A percentile compares a stretch with the other conserved stretches of the same genome.
Evolutionary conservation across 768 basidiomycete genomes (phyloP).

Genomic region (Xerocomellus amylosporus): DNA sequence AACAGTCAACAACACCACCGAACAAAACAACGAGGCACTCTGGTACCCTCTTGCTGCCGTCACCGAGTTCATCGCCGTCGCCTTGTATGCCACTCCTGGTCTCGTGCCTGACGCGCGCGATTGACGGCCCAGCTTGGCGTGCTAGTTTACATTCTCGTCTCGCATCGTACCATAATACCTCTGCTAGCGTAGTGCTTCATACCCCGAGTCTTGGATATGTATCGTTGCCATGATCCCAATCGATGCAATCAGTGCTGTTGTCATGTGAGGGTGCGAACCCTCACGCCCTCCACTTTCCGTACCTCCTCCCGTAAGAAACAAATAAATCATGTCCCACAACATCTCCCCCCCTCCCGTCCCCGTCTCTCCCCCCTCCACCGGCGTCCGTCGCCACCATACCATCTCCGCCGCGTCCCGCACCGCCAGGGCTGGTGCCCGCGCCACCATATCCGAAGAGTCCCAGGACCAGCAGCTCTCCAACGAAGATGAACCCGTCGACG

Average conservation of each 20-base stretch:
- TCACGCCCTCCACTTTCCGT: background rate
- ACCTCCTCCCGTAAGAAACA: background rate
- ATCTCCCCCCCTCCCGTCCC: conserved; percentile 43
- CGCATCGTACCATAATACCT: background rate
- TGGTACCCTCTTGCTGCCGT: conserved; percentile 35
- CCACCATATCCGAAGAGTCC: conserved; percentile 65
- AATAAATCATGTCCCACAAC: conserved; percentile 37
- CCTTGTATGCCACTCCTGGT: conserved; percentile 29
- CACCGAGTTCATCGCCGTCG: conserved; percentile 32
- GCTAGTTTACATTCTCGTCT: background rate
- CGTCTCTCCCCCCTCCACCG: conserved; percentile 36
- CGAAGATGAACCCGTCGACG: conserved; percentile 74
- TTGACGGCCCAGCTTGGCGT: too few relatives aligned
- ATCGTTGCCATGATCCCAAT: background rate
- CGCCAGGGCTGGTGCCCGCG: conserved; percentile 56
- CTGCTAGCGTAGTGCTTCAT: conserved; percentile 6
- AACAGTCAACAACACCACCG: conserved; percentile 8
- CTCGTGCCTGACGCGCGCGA: conserved; percentile 24
- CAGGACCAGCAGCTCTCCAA: conserved; percentile 59
- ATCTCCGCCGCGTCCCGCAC: conserved; percentile 73
- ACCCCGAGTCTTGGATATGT: background rate
- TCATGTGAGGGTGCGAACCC: conserved; percentile 28
- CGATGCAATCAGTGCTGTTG: conserved; percentile 5
- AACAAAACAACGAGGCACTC: conserved; percentile 28
- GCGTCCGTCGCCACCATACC: conserved; percentile 81